Evolutionary conservation across 805 yeast genomes (phyloP), one percentile per base, ranked within the genome.

Genomic region (Yarrowia sp.): DNA sequence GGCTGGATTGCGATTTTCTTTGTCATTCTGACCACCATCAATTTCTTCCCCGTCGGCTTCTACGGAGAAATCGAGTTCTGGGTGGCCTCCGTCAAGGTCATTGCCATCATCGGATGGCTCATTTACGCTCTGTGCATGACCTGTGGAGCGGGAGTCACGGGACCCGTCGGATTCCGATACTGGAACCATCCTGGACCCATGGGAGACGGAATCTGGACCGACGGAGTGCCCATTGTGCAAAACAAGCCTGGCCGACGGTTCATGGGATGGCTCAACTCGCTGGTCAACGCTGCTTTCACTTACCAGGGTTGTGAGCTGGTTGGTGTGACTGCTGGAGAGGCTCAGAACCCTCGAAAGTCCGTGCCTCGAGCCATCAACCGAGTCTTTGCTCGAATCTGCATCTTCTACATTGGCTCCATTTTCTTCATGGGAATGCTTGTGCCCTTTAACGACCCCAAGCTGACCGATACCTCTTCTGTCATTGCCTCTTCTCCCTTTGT

Each of bases 91-190:
- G 76, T 88, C 74, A 88, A 88, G 73, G 84, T 88, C 45, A 66
- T 87, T 63, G 81, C 88, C 48, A 82, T 88, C 70, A 70, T 84
- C 28, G 90, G 91, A 33, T 86, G 85, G 73, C 76, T 84, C 66
- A 82, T 85, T 66, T 72, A 83, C 33, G 88, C 87, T 31, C 73
- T 84, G 22, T 66, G 68, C 62, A 83, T 80, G 55, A 82, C 82
- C 67, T 84, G 79, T 18, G 87, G 87, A 51, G 80, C 79, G 48
- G 83, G 83, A 67, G 76, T 77, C 14, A 77, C 78, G 68, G 81
- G 77, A 1, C 65, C 66, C 4, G 58, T 65, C 11, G 66, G 66
- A 7, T 67, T 71, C 60, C 83, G 79, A 57, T 83, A 83, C 68
- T 85, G 81, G 63, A 58, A 39, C 32, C 35, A 65, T 48, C 66